Base-by-base conservation (phyloP, 78 protist genomes). In the Dictyostelium brefeldianum region DNA sequence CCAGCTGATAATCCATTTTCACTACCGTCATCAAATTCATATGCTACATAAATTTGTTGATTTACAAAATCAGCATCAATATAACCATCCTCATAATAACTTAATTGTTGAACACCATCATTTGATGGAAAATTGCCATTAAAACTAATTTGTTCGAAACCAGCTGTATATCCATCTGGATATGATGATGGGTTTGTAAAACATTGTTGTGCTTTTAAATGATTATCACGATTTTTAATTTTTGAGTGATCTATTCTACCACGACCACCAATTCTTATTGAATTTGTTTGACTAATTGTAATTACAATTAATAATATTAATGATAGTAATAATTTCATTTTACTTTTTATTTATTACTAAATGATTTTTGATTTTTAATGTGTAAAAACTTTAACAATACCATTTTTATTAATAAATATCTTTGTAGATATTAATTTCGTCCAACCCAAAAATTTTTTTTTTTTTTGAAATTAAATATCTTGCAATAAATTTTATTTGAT, bases 171-270 rank as follows among this genome's bases (percentile, higher is more conserved):
- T 18, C 62, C 62, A 1, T 18, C 18, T 12, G 62, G 62, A 11
- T 18, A 11, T 54, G 14, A n/a, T 0, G 10, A 0, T 3, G 7
- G 14, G 3, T 18, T 18, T 9, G 62, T 54, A 54, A 54, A 54
- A 54, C 62, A 54, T 54, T 54, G 62, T 54, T 54, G 62, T 54
- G n/a, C n/a, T n/a, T n/a, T n/a, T n/a, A n/a, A n/a, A n/a, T 54
- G 62, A 17, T n/a, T n/a, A 15, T 18, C 20, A 18, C 18, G 62
- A 54, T 54, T 54, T 54, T 54, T n/a, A 54, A 54, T 54, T 6
- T 54, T 54, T 54, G 25, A 54, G 6, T 54, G 18, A 17, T 54
- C 62, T 18, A 54, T 54, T 54, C 5, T 54, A 54, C 18, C 18
- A n/a, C n/a, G n/a, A 5, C 25, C 18, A 54, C 62, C 62, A 7